Evolutionary conservation across 371 early-diverging fungal genomes (phyloP), one percentile per base, ranked within the genome.

Genomic region (Rhizomucor miehei): DNA sequence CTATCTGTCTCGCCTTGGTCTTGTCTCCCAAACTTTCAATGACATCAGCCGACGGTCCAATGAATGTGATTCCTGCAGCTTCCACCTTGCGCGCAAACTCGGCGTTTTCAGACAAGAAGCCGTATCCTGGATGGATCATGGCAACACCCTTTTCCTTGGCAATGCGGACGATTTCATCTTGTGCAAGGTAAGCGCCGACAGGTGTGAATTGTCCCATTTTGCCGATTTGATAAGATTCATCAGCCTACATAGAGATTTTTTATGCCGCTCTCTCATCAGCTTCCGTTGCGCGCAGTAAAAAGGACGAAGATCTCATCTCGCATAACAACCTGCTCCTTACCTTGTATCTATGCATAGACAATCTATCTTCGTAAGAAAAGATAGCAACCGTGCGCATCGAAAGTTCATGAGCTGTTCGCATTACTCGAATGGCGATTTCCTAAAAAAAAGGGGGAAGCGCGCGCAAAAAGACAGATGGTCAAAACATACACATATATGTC

Each of bases 21-120:
- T 97, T 97, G 78, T 96, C 94, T 46, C 97, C 98, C 52, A 94
- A 79, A 20, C 84, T 81, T 43, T 89, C 91, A 67, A 97, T 96
- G 50, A 90, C 90, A 48, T 88, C 84, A 12, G 92, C 80, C 6
- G 83, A 66, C 4, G 97, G 98, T 16, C 97, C 97, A 35, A 93
- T 88, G 62, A 93, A 97, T 24, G 89, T 90, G 55, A 97, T 92
- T 43, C 95, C 96, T 16, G 92, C 92, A 0, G 80, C 91, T 52
- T 88, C 90, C 43, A 92, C 91, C 67, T 89, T 91, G 61, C 86
- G 76, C 17, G 94, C 94, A 74, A 97, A 97, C 47, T 75, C 80
- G 16, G 95, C 81, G 64, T 95, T 94, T 71, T 97, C 96, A 44
- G 88, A 85, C 47, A 95, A 73, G 77, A 95, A 94, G 21, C 95